Conservation (phyloP, 805 yeast species). For the Kazachstania africana region DNA sequence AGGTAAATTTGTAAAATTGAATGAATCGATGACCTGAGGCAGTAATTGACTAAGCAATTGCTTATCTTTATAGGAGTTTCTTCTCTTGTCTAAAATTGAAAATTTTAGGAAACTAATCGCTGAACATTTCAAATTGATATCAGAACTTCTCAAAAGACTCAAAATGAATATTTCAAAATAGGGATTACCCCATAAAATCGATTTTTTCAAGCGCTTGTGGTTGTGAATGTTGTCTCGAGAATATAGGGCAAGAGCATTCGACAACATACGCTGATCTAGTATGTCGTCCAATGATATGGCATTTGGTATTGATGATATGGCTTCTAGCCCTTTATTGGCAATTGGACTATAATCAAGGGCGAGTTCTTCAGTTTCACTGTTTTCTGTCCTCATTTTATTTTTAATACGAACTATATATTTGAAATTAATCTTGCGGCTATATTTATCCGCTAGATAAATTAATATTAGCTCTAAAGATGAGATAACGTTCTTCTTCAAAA, state of each 20-base stretch:
- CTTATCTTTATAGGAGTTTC: conserved; percentile 7
- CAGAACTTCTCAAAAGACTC: conserved; percentile 15
- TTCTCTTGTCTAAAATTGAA: conserved; percentile 10
- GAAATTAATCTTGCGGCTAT: conserved; percentile 10
- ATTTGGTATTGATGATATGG: conserved; percentile 11
- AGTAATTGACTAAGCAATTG: conserved; percentile 10
- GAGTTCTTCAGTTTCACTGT: too few species aligned
- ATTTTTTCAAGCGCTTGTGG: background rate
- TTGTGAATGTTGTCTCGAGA: background rate
- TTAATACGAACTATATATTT: conserved; percentile 11
- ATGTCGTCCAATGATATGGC: conserved; percentile 13
- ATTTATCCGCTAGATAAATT: conserved; percentile 8
- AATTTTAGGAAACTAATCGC: conserved; percentile 11
- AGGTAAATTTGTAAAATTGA: conserved; percentile 17
- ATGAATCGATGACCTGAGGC: conserved; percentile 18
- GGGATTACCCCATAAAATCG: conserved; percentile 7
- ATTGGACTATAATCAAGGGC: conserved; percentile 11
- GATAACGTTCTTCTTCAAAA: too few species aligned
- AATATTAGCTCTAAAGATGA: too few species aligned
- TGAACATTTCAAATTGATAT: conserved; percentile 14
- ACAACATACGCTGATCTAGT: conserved; percentile 9
- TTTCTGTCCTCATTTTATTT: conserved; percentile 1
- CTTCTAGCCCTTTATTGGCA: conserved; percentile 10
- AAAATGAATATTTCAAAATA: conserved; percentile 11
- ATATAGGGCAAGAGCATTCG: conserved; percentile 11